Percentiles rank a stretch among this genome's conserved stretches.
Evolutionary conservation across 2,329 filamentous ascomycete species (phyloP).

Genomic region (Colletotrichum shisoi): DNA sequence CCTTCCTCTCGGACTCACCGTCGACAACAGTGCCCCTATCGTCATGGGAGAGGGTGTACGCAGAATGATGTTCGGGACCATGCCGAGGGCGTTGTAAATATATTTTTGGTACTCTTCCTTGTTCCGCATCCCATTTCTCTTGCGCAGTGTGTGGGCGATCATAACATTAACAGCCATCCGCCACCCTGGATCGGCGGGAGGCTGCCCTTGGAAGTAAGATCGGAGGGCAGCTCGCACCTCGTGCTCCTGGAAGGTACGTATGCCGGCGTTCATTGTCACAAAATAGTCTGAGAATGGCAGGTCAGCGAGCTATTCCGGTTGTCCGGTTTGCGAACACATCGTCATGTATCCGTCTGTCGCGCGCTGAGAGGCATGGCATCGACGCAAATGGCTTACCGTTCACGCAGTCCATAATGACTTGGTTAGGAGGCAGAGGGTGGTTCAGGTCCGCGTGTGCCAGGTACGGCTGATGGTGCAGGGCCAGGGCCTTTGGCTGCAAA

Average conservation of each 20-base stretch:
- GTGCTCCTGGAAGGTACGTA: constrained; percentile 28
- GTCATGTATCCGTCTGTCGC: neutral
- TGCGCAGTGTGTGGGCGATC: constrained; percentile 19
- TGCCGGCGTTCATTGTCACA: constrained; percentile 9
- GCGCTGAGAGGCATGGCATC: neutral
- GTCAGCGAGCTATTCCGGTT: neutral
- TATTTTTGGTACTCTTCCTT: constrained; percentile 34
- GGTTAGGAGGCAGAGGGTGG: constrained; percentile 32
- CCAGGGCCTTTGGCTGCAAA: neutral
- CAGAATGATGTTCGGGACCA: constrained; percentile 26
- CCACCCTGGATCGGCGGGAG: constrained; percentile 26
- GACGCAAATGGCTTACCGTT: constrained; percentile 13
- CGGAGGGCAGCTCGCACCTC: constrained; percentile 27
- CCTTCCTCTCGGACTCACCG: constrained; percentile 11
- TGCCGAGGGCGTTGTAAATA: constrained; percentile 32
- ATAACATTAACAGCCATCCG: constrained; percentile 32
- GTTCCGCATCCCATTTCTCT: constrained; percentile 27
- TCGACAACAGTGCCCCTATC: constrained; percentile 23
- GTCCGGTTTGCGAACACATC: neutral
- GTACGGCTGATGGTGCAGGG: constrained; percentile 6
- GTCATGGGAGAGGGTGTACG: constrained; percentile 24
- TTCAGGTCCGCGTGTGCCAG: constrained; percentile 20
- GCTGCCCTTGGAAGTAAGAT: constrained; percentile 30
- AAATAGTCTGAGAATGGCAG: constrained; percentile 8
- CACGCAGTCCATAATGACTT: constrained; percentile 35